These are phyloP conservation scores for Spinacia oleracea DNA, from an alignment of 179 eudicot genomes.

Conservation along the genomic window DNA sequence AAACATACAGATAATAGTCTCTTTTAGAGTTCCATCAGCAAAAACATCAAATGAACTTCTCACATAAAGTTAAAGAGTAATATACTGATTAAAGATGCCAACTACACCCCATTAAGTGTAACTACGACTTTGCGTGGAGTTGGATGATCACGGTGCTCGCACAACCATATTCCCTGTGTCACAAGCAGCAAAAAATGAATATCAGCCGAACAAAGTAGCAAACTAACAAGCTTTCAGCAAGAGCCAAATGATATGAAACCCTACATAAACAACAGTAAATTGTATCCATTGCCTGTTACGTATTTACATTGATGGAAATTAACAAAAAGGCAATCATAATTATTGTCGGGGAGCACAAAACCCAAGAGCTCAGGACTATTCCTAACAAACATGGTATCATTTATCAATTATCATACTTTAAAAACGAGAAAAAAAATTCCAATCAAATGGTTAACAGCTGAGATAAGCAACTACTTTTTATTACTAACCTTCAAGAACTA, in stretches of 20 bases:
- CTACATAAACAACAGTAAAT: background rate
- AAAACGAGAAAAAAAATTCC: background rate
- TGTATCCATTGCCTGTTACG: background rate
- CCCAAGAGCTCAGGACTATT: background rate
- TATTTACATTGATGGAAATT: background rate
- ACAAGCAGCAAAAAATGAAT: constrained; percentile 14
- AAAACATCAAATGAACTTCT: background rate
- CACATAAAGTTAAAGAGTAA: background rate
- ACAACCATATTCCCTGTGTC: constrained; percentile 89
- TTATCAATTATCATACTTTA: too few relatives aligned
- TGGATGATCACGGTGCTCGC: constrained; percentile 87
- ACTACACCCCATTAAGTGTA: constrained; percentile 78
- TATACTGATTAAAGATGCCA: constrained; percentile 7
- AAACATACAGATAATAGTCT: background rate
- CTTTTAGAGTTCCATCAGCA: background rate
- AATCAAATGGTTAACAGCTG: background rate
- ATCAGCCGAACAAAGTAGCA: background rate
- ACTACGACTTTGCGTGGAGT: constrained; percentile 83
- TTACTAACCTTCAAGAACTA: background rate
- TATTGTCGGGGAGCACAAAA: background rate
- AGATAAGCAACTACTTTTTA: background rate
- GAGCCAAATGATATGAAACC: background rate
- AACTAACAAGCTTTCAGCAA: background rate
- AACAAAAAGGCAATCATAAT: background rate
- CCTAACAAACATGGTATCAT: background rate